Evolutionary conservation across 257 asterid species (phyloP).

Genomic region (Petunia axillaris): DNA sequence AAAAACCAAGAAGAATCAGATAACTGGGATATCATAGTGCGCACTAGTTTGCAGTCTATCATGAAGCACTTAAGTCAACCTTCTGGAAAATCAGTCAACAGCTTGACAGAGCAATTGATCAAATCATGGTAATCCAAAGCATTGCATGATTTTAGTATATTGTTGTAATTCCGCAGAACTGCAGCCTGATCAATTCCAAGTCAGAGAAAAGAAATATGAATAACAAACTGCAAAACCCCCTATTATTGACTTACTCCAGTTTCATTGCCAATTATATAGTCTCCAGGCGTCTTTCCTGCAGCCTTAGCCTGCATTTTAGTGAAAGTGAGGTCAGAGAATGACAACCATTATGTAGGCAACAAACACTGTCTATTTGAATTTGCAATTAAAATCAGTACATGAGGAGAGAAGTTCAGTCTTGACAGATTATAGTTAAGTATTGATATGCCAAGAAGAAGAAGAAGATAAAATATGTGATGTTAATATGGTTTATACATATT

Average conservation of each 20-base stretch:
- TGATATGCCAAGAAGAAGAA: neutral
- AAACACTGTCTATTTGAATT: slow-evolving; percentile 1
- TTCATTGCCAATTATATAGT: slow-evolving; percentile 64
- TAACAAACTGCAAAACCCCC: slow-evolving; percentile 24
- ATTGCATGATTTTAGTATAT: slow-evolving; percentile 83
- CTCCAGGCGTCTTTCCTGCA: slow-evolving; percentile 78
- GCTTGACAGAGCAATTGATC: slow-evolving; percentile 81
- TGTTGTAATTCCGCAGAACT: slow-evolving; percentile 72
- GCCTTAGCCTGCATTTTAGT: slow-evolving; percentile 78
- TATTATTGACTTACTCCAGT: slow-evolving; percentile 66
- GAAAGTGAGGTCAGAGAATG: slow-evolving; percentile 27
- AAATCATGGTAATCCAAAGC: slow-evolving; percentile 96
- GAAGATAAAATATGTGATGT: neutral
- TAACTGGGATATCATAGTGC: slow-evolving; percentile 23
- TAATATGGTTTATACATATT: neutral
- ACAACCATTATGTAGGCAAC: slow-evolving; percentile 29
- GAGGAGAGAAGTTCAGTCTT: slow-evolving; percentile 16
- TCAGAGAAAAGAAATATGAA: slow-evolving; percentile 36
- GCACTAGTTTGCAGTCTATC: slow-evolving; percentile 16
- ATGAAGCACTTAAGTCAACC: slow-evolving; percentile 53
- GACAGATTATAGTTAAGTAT: slow-evolving; percentile 8
- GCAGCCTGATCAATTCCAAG: slow-evolving; percentile 59
- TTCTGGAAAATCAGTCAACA: slow-evolving; percentile 83
- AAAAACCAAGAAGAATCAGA: slow-evolving; percentile 33
- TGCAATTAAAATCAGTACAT: neutral